A percentile compares a stretch with the other conserved stretches of the same genome.
Conservation (phyloP, 768 basidiomycete species). For the Mycena rebaudengoi region DNA sequence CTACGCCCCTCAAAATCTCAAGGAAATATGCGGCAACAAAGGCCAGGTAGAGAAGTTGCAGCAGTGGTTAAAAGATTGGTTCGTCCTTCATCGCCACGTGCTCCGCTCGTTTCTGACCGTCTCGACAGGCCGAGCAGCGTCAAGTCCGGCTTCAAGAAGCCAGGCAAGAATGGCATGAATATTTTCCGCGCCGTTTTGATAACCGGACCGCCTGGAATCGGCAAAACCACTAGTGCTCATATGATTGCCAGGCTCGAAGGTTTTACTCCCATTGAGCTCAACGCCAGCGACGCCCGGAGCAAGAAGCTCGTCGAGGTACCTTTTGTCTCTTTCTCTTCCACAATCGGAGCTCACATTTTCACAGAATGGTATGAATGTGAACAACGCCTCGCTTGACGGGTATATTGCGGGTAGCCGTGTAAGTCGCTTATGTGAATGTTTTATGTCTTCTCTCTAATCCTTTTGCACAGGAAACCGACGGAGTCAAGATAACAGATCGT, state of each 20-base stretch:
- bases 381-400: slow-evolving; percentile 87
- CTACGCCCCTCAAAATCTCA: slow-evolving; percentile 88
- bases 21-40: slow-evolving; percentile 97
- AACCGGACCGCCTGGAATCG: slow-evolving; percentile 95
- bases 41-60: slow-evolving; percentile 87
- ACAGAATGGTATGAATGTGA: slow-evolving; percentile 89
- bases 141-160: slow-evolving; percentile 88
- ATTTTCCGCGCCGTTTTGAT: slow-evolving; percentile 88
- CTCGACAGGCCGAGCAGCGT: slow-evolving; percentile 72
- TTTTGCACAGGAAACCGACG: slow-evolving; percentile 64
- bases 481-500: slow-evolving; percentile 78
- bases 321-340: not conserved
- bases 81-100: slow-evolving; percentile 33
- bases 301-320: slow-evolving; percentile 95
- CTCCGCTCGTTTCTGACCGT: not conserved
- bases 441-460: not conserved
- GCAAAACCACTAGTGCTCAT: slow-evolving; percentile 97
- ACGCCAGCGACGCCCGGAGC: slow-evolving; percentile 94
- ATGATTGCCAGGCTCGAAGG: slow-evolving; percentile 90
- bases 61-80: slow-evolving; percentile 92
- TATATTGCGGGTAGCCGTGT: slow-evolving; percentile 74
- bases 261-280: slow-evolving; percentile 93
- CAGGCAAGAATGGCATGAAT: slow-evolving; percentile 91
- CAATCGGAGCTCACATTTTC: not conserved
- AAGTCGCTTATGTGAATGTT: slow-evolving; percentile 25